Evolutionary conservation across 1,139 yeast species (phyloP), one percentile per base, ranked within the genome.

Genomic region (Sugiyamaella paludigena): DNA sequence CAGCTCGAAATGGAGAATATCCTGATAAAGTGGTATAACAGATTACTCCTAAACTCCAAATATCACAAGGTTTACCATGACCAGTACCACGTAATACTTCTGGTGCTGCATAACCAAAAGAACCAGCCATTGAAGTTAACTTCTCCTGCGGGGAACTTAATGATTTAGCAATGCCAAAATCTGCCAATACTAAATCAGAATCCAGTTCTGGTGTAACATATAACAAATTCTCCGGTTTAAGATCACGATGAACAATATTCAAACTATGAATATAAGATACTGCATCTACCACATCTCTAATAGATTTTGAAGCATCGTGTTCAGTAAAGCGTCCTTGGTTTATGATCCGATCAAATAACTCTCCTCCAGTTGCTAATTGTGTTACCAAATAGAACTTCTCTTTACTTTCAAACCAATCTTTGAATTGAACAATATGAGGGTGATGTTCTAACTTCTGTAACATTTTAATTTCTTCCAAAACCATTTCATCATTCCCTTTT

Each of bases 71-170:
- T 63, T 85, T 87, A 38, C 95, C 94, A 68, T 89, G 96, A 7
- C 96, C 96, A 36, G 74, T 69, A 5, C 87, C 83, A 43, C 78
- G 68, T 33, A 89, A 73, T 4, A 89, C 92, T 65, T 89, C 97
- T 0, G 97, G 97, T 0, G 97, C 96, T 4, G 95, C 96, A 64
- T 89, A 89, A 1, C 96, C 96, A 68, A 88, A 81, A 1, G 95
- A 84, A 0, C 97, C 97, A 0, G 96, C 96, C 42, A 87, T 83
- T 27, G 85, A 75, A 27, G 81, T 84, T 51, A 91, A 74, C 55
- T 82, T 76, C 55, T 87, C 91, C 58, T 81, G 77, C 1, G 78
- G 72, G 13, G 74, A 67, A 51, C 76, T 75, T 57, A 89, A 70
- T 53, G 79, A 75, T 65, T 86, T 87, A 35, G 97, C 96, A 59